Percentiles rank a stretch among this genome's conserved stretches.
These are phyloP conservation scores for Crithidia mellificae DNA, from an alignment of 208 protist genomes.

Conservation along the genomic window DNA sequence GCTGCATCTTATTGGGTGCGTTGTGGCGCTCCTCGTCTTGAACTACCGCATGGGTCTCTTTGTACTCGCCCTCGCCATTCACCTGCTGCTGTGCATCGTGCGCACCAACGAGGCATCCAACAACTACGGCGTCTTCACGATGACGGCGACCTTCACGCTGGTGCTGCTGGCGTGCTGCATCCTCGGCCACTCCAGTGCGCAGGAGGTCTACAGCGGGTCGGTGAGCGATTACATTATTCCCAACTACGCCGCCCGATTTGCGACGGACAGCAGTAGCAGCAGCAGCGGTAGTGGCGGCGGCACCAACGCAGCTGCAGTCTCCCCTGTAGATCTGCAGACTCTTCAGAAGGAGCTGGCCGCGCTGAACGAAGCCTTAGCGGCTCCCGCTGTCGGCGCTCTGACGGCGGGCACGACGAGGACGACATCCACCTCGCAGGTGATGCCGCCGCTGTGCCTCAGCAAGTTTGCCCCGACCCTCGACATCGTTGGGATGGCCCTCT, in stretches of 20 bases:
- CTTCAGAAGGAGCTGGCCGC: constrained; percentile 1
- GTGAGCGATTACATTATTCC: constrained; percentile 36
- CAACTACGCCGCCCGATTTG: constrained; percentile 32
- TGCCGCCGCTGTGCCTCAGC: constrained; percentile 45
- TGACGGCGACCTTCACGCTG: constrained; percentile 34
- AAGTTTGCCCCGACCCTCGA: constrained; percentile 42
- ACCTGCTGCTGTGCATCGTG: constrained; percentile 51
- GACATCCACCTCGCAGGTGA: background rate
- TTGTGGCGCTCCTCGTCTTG: constrained; percentile 43
- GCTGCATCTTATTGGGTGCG: constrained; percentile 48
- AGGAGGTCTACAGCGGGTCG: constrained; percentile 30
- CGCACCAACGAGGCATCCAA: constrained; percentile 51
- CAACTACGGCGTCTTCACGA: constrained; percentile 48
- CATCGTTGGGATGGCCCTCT: constrained; percentile 59
- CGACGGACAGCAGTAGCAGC: background rate
- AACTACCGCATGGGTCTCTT: constrained; percentile 67
- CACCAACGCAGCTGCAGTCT: no score
- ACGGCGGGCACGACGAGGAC: constrained; percentile 16
- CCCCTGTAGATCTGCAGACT: background rate
- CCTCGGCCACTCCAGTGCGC: constrained; percentile 36
- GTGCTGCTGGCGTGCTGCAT: constrained; percentile 54
- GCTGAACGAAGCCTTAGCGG: no score
- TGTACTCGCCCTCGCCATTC: constrained; percentile 49
- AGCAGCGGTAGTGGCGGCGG: background rate
- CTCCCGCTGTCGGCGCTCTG: background rate